Evolutionary conservation across 805 yeast species (phyloP).

Genomic region (Alloascoidea africana): DNA sequence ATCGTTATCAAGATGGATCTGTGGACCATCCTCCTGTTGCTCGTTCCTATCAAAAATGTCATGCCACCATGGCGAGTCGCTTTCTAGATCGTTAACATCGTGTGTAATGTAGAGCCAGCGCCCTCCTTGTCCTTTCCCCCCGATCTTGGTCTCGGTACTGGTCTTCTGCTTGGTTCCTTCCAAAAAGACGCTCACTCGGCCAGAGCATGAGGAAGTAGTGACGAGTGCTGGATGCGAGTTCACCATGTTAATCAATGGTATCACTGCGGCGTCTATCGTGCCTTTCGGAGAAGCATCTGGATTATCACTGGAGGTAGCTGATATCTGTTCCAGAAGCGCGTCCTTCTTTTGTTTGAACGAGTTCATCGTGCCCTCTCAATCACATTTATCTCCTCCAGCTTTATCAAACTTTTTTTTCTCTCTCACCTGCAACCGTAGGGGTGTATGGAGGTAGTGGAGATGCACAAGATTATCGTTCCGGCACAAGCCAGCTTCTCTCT

Average conservation of each 20-base stretch:
- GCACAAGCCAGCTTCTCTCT: too few species aligned
- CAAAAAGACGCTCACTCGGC: constrained; percentile 67
- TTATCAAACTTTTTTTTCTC: background rate
- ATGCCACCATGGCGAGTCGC: constrained; percentile 2
- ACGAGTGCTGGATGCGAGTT: constrained; percentile 54
- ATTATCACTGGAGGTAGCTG: constrained; percentile 21
- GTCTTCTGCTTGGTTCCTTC: constrained; percentile 45
- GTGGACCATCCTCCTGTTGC: constrained; percentile 1
- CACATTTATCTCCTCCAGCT: constrained; percentile 2
- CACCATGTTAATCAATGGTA: constrained; percentile 57
- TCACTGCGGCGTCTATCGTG: constrained; percentile 56
- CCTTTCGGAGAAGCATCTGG: constrained; percentile 83
- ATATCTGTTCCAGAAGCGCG: constrained; percentile 36
- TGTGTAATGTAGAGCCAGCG: constrained; percentile 75
- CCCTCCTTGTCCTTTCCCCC: constrained; percentile 81
- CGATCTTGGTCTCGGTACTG: constrained; percentile 25
- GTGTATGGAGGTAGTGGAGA: too few species aligned
- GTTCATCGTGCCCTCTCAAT: constrained; percentile 17
- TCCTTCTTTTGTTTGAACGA: constrained; percentile 56
- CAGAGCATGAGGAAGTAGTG: constrained; percentile 82
- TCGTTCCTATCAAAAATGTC: background rate
- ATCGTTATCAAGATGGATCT: background rate
- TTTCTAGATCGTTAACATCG: constrained; percentile 26
- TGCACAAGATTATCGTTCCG: too few species aligned
- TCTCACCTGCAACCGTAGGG: background rate